Percentiles rank a stretch among this genome's conserved stretches.
phyloP scores from a whole-genome alignment of 139 green algal genomes.

The Astrephomene gubernaculifera region DNA sequence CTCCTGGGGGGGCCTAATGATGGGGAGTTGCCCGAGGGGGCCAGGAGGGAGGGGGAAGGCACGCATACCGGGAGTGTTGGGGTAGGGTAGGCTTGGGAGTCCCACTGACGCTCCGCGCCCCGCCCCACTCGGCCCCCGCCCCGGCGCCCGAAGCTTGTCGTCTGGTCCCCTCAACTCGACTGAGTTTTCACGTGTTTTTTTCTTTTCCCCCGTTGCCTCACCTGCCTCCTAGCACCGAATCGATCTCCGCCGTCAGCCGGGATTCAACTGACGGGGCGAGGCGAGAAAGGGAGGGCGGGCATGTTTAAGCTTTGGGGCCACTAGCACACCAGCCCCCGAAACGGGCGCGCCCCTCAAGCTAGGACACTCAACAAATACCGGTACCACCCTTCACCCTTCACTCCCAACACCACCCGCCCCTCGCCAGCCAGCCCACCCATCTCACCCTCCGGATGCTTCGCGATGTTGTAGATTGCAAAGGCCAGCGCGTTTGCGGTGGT shows the following conservation, averaged over 20 bases:
- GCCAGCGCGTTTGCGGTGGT: constrained; percentile 62
- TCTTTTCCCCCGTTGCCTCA: no score
- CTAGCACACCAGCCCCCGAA: not conserved
- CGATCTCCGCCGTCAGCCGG: constrained; percentile 56
- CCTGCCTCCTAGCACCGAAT: constrained; percentile 46
- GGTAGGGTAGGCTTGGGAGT: not conserved
- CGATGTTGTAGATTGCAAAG: constrained; percentile 49
- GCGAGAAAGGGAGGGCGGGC: not conserved
- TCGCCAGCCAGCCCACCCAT: not conserved
- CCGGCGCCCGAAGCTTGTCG: not conserved
- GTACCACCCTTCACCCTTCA: no score
- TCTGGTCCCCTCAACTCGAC: no score
- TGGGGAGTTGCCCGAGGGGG: not conserved
- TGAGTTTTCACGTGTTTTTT: constrained; percentile 16
- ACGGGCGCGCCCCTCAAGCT: no score
- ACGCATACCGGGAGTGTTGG: not conserved
- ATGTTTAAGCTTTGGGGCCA: not conserved
- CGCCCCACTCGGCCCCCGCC: not conserved
- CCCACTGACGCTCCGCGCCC: not conserved
- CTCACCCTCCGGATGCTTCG: constrained; percentile 40
- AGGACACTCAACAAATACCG: not conserved
- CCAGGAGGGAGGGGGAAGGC: not conserved
- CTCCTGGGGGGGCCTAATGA: not conserved
- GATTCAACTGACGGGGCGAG: constrained; percentile 19
- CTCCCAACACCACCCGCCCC: no score